Evolutionary conservation across 805 yeast genomes (phyloP).

Genomic region (Teunomyces panamensis): DNA sequence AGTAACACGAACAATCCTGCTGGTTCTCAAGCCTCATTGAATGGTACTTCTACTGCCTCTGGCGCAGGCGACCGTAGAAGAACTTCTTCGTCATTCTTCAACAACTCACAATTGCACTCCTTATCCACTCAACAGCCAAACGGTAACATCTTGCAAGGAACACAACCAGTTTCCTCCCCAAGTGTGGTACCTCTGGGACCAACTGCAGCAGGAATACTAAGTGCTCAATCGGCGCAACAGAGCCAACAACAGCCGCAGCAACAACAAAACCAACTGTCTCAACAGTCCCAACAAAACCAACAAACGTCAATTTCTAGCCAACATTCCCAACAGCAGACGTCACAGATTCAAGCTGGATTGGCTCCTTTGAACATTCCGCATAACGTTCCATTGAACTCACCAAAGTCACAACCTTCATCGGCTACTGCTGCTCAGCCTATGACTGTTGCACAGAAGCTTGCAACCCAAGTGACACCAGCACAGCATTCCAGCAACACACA

Average conservation of each 20-base stretch:
- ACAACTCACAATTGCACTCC: slow-evolving; percentile 8
- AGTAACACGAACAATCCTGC: not conserved
- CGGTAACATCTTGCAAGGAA: slow-evolving; percentile 4
- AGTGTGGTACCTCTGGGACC: not conserved
- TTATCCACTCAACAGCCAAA: slow-evolving; percentile 2
- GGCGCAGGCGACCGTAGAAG: slow-evolving; percentile 42
- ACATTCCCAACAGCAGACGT: not conserved
- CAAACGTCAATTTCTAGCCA: too few species aligned
- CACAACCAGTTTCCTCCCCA: slow-evolving; percentile 4
- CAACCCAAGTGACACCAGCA: not conserved
- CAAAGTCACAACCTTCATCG: slow-evolving; percentile 16
- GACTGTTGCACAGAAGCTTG: slow-evolving; percentile 4
- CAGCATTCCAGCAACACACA: not conserved
- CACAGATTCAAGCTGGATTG: slow-evolving; percentile 4
- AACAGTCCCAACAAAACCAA: slow-evolving; percentile 5
- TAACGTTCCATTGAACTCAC: slow-evolving; percentile 14
- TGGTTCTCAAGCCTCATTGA: slow-evolving; percentile 3
- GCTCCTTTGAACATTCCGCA: slow-evolving; percentile 1
- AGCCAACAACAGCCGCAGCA: slow-evolving; percentile 7
- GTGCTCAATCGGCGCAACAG: slow-evolving; percentile 5
- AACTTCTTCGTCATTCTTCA: slow-evolving; percentile 53
- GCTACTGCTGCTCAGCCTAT: slow-evolving; percentile 17
- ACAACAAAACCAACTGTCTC: slow-evolving; percentile 6
- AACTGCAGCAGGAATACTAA: slow-evolving; percentile 4
- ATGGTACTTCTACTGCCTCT: slow-evolving; percentile 2